Evolutionary conservation across 768 basidiomycete species (phyloP).

Genomic region (Guyanaporus albipodus): DNA sequence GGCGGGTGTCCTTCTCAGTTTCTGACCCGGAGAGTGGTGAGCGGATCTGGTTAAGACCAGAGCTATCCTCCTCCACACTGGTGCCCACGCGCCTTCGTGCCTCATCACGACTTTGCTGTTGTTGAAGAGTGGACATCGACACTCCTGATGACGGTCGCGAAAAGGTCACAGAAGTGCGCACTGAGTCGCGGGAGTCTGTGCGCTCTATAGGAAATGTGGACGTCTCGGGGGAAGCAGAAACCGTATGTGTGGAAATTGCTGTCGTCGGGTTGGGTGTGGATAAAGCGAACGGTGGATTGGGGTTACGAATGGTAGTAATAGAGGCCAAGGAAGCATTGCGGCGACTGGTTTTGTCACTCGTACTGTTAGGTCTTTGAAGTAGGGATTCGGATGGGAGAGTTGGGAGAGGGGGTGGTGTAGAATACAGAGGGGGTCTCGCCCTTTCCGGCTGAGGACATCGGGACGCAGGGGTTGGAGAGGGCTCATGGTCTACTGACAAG

Average conservation of each 20-base stretch:
- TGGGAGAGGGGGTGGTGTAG: constrained; percentile 57
- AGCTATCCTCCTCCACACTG: constrained; percentile 23
- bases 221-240: constrained; percentile 42
- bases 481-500: constrained; percentile 36
- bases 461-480: constrained; percentile 44
- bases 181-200: constrained; percentile 45
- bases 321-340: constrained; percentile 45
- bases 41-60: constrained; percentile 23
- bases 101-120: constrained; percentile 42
- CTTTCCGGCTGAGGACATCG: constrained; percentile 37
- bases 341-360: constrained; percentile 29
- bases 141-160: constrained; percentile 58
- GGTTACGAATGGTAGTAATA: constrained; percentile 42
- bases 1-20: constrained; percentile 44
- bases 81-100: constrained; percentile 34
- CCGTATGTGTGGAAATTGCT: constrained; percentile 62
- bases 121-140: constrained; percentile 53
- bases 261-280: constrained; percentile 61
- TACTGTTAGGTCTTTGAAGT: constrained; percentile 22
- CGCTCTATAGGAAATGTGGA: constrained; percentile 35
- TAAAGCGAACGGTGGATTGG: constrained; percentile 41
- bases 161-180: constrained; percentile 54
- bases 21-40: constrained; percentile 44
- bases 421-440: constrained; percentile 41
- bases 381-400: constrained; percentile 56